Evolutionary conservation across 2,329 filamentous ascomycete species (phyloP).

Genomic region (Mycocentrospora acerina): DNA sequence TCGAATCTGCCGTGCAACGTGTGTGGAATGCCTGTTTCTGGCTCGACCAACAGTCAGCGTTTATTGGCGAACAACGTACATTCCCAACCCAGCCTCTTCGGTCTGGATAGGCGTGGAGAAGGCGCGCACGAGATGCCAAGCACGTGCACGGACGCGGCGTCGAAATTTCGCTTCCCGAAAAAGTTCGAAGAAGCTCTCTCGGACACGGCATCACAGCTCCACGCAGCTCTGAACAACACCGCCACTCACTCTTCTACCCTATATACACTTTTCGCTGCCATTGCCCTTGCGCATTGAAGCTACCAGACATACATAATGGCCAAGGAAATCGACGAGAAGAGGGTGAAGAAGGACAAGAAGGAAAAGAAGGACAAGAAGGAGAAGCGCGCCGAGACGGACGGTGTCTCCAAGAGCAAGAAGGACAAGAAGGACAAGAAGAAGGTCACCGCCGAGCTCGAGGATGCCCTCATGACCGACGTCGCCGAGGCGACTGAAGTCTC

Average conservation of each 20-base stretch:
- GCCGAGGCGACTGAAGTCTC: slow-evolving; percentile 63
- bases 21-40: too few relatives aligned
- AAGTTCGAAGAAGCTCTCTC: slow-evolving; percentile 18
- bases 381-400: slow-evolving; percentile 55
- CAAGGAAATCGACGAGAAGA: slow-evolving; percentile 43
- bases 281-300: neutral
- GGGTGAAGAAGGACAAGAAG: slow-evolving; percentile 57
- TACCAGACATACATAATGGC: slow-evolving; percentile 28
- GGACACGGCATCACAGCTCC: slow-evolving; percentile 13
- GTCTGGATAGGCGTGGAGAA: too few relatives aligned
- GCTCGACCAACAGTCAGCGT: too few relatives aligned
- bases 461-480: slow-evolving; percentile 57
- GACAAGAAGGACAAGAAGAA: slow-evolving; percentile 65
- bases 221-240: slow-evolving; percentile 7
- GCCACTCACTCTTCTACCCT: slow-evolving; percentile 5
- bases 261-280: neutral
- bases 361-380: slow-evolving; percentile 65
- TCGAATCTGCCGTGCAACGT: too few relatives aligned
- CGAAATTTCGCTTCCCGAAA: slow-evolving; percentile 18
- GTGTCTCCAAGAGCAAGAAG: slow-evolving; percentile 56
- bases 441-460: slow-evolving; percentile 53
- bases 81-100: too few relatives aligned
- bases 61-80: too few relatives aligned
- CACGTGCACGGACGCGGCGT: slow-evolving; percentile 3
- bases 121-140: slow-evolving; percentile 4